Conservation (phyloP, 2,329 filamentous ascomycete species). For the Aspergillus versicolor region DNA sequence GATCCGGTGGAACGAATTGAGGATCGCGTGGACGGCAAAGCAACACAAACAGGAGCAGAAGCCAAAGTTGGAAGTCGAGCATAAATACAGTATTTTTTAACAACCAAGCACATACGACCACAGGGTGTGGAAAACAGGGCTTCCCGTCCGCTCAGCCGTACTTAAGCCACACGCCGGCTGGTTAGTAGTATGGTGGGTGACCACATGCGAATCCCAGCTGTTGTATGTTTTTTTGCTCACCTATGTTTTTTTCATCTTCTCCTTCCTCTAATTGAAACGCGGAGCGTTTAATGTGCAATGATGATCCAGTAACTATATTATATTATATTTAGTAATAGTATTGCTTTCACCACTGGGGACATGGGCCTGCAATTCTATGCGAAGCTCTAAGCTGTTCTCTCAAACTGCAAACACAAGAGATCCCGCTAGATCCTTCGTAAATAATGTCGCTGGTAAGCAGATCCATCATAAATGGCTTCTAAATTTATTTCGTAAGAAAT, state of each 20-base stretch:
- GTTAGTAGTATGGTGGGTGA: conserved; percentile 14
- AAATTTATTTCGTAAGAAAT: neutral
- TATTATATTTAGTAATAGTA: too few relatives aligned
- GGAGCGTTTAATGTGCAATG: too few relatives aligned
- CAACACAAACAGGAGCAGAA: neutral
- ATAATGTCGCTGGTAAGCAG: neutral
- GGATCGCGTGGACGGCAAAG: neutral
- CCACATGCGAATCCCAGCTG: conserved; percentile 13
- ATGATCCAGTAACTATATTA: too few relatives aligned
- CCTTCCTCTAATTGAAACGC: too few relatives aligned
- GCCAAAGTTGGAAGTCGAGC: neutral
- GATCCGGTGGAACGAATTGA: neutral
- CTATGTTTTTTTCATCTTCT: neutral
- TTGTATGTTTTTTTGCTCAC: conserved; percentile 5
- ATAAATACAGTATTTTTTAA: neutral
- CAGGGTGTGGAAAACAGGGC: conserved; percentile 15
- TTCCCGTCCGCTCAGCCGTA: conserved; percentile 16
- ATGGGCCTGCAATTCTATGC: neutral
- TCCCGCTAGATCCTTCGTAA: neutral
- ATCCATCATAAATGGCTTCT: neutral
- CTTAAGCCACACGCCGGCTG: conserved; percentile 12
- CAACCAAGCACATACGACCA: conserved; percentile 4
- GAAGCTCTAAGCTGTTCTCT: neutral
- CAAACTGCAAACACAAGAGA: neutral
- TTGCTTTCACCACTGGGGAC: too few relatives aligned